Conservation (phyloP, 2,329 filamentous ascomycete genomes). For the Pseudocercospora musae region DNA sequence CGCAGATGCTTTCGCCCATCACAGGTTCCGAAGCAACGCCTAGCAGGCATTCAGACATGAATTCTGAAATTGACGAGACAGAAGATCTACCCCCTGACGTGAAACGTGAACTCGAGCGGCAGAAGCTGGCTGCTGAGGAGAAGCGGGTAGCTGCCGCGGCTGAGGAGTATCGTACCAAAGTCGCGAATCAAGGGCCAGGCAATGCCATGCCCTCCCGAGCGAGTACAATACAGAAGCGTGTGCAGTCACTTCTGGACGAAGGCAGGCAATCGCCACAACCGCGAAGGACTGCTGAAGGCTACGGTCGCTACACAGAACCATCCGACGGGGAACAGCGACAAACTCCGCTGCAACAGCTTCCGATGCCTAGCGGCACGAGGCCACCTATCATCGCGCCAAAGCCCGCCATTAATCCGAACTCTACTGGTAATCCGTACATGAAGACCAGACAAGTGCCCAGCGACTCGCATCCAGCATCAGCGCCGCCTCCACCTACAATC, state of each 20-base stretch:
- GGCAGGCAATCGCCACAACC: conserved; percentile 58
- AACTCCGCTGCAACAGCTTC: conserved; percentile 11
- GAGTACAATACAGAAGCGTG: conserved; percentile 84
- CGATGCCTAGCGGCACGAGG: conserved; percentile 11
- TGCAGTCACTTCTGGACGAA: conserved; percentile 80
- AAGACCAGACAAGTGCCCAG: conserved; percentile 22
- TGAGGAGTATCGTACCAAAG: conserved; percentile 76
- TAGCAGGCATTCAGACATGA: conserved; percentile 51
- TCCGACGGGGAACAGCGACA: conserved; percentile 4
- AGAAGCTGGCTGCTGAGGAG: conserved; percentile 80
- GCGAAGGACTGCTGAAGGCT: conserved; percentile 75
- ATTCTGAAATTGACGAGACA: conserved; percentile 58
- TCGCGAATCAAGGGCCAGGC: conserved; percentile 60
- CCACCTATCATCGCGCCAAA: conserved; percentile 29
- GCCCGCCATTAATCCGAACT: conserved; percentile 12
- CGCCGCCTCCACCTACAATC: conserved; percentile 5
- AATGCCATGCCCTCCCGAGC: conserved; percentile 60
- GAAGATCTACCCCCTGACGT: conserved; percentile 81
- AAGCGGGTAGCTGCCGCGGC: conserved; percentile 83
- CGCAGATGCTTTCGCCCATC: conserved; percentile 61
- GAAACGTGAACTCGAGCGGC: conserved; percentile 81
- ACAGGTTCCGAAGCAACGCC: conserved; percentile 72
- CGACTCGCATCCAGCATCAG: conserved; percentile 7
- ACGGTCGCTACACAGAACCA: conserved; percentile 75
- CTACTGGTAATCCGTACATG: conserved; percentile 26